Percentiles rank a stretch among this genome's conserved stretches.
These are phyloP conservation scores for Colletotrichum falcatum DNA, from an alignment of 2,329 filamentous ascomycete species.

Conservation along the genomic window DNA sequence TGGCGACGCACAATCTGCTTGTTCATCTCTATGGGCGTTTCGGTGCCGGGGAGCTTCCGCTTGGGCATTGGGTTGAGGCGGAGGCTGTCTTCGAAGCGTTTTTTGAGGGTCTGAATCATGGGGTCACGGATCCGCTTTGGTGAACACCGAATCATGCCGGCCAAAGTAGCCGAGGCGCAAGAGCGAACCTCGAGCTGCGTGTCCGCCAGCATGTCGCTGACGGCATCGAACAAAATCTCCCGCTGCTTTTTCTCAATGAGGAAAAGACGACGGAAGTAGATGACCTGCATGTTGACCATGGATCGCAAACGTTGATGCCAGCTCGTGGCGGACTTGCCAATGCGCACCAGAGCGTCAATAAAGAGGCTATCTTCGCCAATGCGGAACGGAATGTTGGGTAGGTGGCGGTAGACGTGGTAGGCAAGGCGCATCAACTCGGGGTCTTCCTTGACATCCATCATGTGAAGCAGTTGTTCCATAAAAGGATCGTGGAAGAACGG, in stretches of 20 bases:
- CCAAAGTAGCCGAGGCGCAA: constrained; percentile 90
- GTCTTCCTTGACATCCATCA: constrained; percentile 99
- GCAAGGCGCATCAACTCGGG: constrained; percentile 93
- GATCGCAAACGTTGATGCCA: constrained; percentile 97
- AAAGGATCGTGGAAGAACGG: constrained; percentile 91
- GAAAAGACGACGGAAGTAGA: constrained; percentile 97
- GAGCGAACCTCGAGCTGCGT: constrained; percentile 93
- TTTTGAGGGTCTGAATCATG: constrained; percentile 80
- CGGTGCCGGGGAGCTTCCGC: constrained; percentile 71
- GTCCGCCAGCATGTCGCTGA: constrained; percentile 96
- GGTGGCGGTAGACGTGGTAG: constrained; percentile 95
- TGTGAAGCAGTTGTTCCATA: constrained; percentile 93
- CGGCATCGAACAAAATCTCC: constrained; percentile 85
- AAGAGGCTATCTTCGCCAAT: constrained; percentile 87
- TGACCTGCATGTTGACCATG: constrained; percentile 97
- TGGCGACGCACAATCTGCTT: constrained; percentile 86
- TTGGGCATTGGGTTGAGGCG: constrained; percentile 89
- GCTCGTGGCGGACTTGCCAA: constrained; percentile 84
- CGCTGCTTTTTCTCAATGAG: constrained; percentile 81
- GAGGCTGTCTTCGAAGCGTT: constrained; percentile 83
- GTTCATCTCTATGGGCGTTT: constrained; percentile 77
- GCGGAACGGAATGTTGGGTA: constrained; percentile 94
- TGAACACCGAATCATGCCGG: constrained; percentile 98
- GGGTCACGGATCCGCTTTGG: constrained; percentile 82
- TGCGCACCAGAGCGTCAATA: constrained; percentile 86